phyloP scores from a whole-genome alignment of 371 early-diverging fungal species.

The Thermomucor indicae-seudaticae region DNA sequence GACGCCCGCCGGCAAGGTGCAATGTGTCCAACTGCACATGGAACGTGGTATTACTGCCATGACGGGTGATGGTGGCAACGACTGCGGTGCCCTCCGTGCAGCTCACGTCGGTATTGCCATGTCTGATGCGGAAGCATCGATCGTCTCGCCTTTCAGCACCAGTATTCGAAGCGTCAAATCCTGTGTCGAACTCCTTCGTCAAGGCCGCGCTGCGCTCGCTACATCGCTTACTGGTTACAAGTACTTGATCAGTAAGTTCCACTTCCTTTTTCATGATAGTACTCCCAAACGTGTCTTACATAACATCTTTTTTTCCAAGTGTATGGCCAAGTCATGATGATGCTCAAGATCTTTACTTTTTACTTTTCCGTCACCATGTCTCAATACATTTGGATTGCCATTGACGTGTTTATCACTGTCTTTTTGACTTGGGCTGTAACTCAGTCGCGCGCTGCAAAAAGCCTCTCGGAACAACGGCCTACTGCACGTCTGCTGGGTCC shows the following conservation, averaged over 20 bases:
- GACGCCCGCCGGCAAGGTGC: slow-evolving; percentile 70
- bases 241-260: slow-evolving; percentile 45
- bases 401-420: slow-evolving; percentile 64
- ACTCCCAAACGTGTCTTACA: not conserved
- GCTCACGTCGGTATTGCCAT: slow-evolving; percentile 92
- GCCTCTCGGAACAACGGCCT: slow-evolving; percentile 59
- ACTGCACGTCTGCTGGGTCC: slow-evolving; percentile 75
- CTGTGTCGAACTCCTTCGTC: slow-evolving; percentile 71
- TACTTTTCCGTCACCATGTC: slow-evolving; percentile 53
- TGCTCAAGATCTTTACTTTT: slow-evolving; percentile 58
- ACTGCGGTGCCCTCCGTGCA: slow-evolving; percentile 89
- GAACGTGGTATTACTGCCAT: slow-evolving; percentile 74
- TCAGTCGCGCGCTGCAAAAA: slow-evolving; percentile 55
- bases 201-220: slow-evolving; percentile 76
- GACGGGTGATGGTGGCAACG: slow-evolving; percentile 98
- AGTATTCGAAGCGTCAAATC: slow-evolving; percentile 58
- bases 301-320: slow-evolving; percentile 29
- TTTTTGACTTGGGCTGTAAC: slow-evolving; percentile 70
- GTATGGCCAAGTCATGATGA: slow-evolving; percentile 75
- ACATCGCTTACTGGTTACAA: slow-evolving; percentile 75
- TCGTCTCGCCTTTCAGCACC: slow-evolving; percentile 86
- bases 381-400: slow-evolving; percentile 62
- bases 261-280: too few relatives aligned
- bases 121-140: slow-evolving; percentile 80
- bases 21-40: slow-evolving; percentile 75